Evolutionary conservation across 1,284 basidiomycete genomes (phyloP).

Genomic region (Chalciporus sp.): DNA sequence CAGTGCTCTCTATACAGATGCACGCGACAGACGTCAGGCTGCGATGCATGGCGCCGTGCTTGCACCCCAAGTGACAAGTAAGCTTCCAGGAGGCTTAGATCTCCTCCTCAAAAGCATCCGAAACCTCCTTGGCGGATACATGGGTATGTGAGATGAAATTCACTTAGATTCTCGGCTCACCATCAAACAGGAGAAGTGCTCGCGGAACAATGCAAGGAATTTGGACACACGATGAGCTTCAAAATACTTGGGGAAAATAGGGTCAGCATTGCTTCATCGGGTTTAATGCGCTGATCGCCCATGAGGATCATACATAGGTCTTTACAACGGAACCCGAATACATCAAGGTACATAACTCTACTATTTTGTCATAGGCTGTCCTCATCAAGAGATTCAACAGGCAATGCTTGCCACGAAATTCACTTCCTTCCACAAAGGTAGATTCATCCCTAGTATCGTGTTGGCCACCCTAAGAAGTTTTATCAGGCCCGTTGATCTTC

Average conservation of each 20-base stretch:
- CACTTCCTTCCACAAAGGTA: constrained; percentile 47
- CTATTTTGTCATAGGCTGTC: neutral
- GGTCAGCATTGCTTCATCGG: constrained; percentile 19
- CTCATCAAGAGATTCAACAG: constrained; percentile 16
- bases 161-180: neutral
- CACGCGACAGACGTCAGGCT: constrained; percentile 33
- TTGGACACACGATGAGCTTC: constrained; percentile 36
- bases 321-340: constrained; percentile 42
- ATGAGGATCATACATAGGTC: constrained; percentile 18
- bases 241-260: constrained; percentile 36
- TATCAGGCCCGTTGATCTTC: constrained; percentile 22
- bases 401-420: constrained; percentile 43
- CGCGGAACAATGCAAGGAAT: constrained; percentile 12
- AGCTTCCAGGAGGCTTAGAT: constrained; percentile 37
- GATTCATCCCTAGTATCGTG: neutral
- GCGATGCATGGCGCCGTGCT: constrained; percentile 36
- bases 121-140: constrained; percentile 34
- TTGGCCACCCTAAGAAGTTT: constrained; percentile 11
- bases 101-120: constrained; percentile 24
- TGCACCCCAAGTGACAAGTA: constrained; percentile 33
- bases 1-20: constrained; percentile 21
- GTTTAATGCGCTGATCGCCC: neutral
- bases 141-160: constrained; percentile 29
- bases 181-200: constrained; percentile 33
- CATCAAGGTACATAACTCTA: constrained; percentile 38